Percentiles rank a stretch among this genome's conserved stretches.
Evolutionary conservation across 169 alveolate species (phyloP).

Genomic region (Theileria annulata): DNA sequence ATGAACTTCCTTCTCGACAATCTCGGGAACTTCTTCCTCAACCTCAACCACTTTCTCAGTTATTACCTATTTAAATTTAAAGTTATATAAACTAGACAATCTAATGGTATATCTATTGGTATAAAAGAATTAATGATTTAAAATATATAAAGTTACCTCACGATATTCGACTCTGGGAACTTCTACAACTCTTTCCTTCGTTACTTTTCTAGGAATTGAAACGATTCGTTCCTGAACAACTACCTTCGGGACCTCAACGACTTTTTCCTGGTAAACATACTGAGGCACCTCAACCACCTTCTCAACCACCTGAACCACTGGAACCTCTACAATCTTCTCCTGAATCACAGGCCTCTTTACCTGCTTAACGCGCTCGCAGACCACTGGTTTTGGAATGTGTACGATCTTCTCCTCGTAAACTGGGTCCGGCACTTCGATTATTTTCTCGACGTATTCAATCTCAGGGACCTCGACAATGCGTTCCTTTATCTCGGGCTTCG

Average conservation of each 20-base stretch:
- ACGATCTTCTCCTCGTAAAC: conserved; percentile 81
- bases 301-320: conserved; percentile 75
- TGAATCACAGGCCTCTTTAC: conserved; percentile 84
- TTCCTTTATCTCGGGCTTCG: conserved; percentile 86
- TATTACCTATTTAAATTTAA: conserved; percentile 39
- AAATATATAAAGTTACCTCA: conserved; percentile 60
- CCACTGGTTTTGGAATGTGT: conserved; percentile 86
- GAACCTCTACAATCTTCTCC: conserved; percentile 89
- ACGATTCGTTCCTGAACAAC: conserved; percentile 88
- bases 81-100: background rate
- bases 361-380: conserved; percentile 84
- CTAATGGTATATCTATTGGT: background rate
- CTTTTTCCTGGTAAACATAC: conserved; percentile 87
- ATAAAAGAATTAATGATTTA: conserved; percentile 32
- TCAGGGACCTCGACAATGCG: conserved; percentile 89
- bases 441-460: conserved; percentile 85
- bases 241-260: conserved; percentile 85
- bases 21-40: conserved; percentile 74
- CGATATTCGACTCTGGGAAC: conserved; percentile 86
- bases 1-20: conserved; percentile 71
- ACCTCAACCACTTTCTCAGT: conserved; percentile 62
- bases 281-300: conserved; percentile 90
- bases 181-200: conserved; percentile 86
- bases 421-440: conserved; percentile 88
- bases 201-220: conserved; percentile 85